phyloP scores from a whole-genome alignment of 495 filamentous ascomycete species.

The Aspergillus sclerotioniger region DNA sequence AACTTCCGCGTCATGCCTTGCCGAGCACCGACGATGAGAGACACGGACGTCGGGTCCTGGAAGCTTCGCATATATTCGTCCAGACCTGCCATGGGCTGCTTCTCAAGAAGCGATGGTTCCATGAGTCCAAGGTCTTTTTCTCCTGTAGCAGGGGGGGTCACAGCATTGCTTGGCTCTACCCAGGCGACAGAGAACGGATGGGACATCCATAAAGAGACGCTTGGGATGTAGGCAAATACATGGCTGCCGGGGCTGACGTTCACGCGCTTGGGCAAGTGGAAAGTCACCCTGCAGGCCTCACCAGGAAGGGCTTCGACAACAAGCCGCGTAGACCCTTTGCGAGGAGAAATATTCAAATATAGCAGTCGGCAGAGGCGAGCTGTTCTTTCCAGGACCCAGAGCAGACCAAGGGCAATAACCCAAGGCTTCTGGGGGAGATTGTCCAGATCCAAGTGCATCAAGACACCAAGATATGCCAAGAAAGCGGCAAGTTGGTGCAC shows the following conservation, averaged over 20 bases:
- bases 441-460: conserved; percentile 64
- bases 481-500: conserved; percentile 70
- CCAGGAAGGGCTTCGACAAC: conserved; percentile 53
- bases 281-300: conserved; percentile 59
- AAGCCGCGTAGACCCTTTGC: conserved; percentile 38
- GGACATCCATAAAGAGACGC: conserved; percentile 67
- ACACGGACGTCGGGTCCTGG: conserved; percentile 57
- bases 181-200: conserved; percentile 60
- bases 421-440: conserved; percentile 60
- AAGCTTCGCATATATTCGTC: conserved; percentile 21
- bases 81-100: conserved; percentile 37
- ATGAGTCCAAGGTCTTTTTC: conserved; percentile 1
- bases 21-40: conserved; percentile 73
- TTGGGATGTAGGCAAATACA: conserved; percentile 78
- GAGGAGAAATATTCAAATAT: conserved; percentile 58
- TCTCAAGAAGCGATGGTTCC: conserved; percentile 33
- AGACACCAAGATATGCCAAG: conserved; percentile 64
- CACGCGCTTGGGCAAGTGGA: conserved; percentile 75
- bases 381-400: conserved; percentile 67
- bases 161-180: conserved; percentile 39
- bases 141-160: conserved; percentile 11
- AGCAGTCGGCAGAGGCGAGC: conserved; percentile 51
- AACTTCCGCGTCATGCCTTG: conserved; percentile 81
- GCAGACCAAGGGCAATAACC: conserved; percentile 54
- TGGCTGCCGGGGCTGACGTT: conserved; percentile 72